phyloP scores from a whole-genome alignment of 352 stramenopile genomes.

The Pythium plurisporium region DNA sequence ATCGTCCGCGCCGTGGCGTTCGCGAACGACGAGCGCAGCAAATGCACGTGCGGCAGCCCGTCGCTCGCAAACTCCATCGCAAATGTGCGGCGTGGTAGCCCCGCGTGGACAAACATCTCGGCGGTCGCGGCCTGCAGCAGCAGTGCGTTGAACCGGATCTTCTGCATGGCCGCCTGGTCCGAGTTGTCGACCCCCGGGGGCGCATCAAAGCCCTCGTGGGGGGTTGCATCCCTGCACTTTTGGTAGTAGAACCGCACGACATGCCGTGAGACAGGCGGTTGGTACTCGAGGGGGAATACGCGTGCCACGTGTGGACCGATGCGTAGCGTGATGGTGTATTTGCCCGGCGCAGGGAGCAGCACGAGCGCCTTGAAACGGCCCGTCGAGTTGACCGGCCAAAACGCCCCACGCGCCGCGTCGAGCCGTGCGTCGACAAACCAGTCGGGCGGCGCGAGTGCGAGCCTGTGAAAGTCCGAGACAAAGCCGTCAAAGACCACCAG shows the following conservation, averaged over 20 bases:
- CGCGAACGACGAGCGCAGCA: conserved; percentile 56
- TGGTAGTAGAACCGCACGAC: conserved; percentile 71
- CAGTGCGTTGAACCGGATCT: conserved; percentile 54
- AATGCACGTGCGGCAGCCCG: conserved; percentile 42
- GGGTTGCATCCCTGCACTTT: conserved; percentile 35
- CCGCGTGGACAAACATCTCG: conserved; percentile 43
- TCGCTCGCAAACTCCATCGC: conserved; percentile 41
- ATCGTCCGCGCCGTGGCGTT: conserved; percentile 40
- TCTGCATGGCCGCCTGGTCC: conserved; percentile 39
- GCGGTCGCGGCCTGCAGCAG: conserved; percentile 51
- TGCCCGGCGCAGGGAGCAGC: conserved; percentile 42
- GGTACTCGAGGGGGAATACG: conserved; percentile 37
- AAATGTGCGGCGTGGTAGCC: conserved; percentile 46
- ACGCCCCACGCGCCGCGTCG: conserved; percentile 20
- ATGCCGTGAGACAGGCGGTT: conserved; percentile 23
- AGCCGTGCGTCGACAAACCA: conserved; percentile 44
- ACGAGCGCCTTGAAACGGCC: conserved; percentile 63
- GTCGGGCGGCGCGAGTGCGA: conserved; percentile 3
- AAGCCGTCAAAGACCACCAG: conserved; percentile 50
- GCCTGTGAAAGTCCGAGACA: conserved; percentile 9
- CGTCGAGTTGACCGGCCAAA: conserved; percentile 44
- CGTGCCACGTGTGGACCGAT: conserved; percentile 9
- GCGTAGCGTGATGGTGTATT: conserved; percentile 23
- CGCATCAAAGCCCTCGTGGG: conserved; percentile 49
- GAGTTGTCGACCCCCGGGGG: conserved; percentile 47